Evolutionary conservation across 2,329 filamentous ascomycete species (phyloP).

Genomic region (Sphaerulina vaccinii): DNA sequence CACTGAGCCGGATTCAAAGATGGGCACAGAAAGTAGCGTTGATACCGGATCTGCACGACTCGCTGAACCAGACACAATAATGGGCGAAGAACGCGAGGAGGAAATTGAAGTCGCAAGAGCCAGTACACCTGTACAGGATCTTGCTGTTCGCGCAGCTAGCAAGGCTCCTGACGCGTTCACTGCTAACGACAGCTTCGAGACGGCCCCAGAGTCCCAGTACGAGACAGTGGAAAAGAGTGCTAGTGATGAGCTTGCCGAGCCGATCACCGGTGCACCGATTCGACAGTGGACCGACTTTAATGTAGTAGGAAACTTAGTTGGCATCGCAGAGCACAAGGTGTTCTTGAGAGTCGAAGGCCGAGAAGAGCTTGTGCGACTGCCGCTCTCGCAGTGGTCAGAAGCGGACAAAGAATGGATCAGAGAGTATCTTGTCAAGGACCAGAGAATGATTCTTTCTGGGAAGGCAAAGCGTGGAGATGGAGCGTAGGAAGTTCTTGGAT

Average conservation of each 20-base stretch:
- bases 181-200: background rate
- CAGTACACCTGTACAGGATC: background rate
- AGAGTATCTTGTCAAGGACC: background rate
- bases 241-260: background rate
- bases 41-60: too few relatives aligned
- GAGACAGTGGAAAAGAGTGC: background rate
- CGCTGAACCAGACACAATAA: too few relatives aligned
- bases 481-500: background rate
- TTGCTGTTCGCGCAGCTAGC: background rate
- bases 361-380: background rate
- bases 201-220: background rate
- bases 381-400: background rate
- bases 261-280: constrained; percentile 1
- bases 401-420: constrained; percentile 3
- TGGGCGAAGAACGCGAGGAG: too few relatives aligned
- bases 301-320: constrained; percentile 1
- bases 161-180: background rate
- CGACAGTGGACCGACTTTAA: constrained; percentile 1
- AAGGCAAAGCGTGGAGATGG: background rate
- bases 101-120: background rate
- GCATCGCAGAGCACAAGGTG: constrained; percentile 1
- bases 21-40: too few relatives aligned
- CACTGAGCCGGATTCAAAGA: too few relatives aligned
- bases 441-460: background rate
- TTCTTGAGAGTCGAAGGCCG: background rate